These are phyloP conservation scores for Suillus fuscotomentosus DNA, from an alignment of 768 basidiomycete genomes.

Conservation along the genomic window DNA sequence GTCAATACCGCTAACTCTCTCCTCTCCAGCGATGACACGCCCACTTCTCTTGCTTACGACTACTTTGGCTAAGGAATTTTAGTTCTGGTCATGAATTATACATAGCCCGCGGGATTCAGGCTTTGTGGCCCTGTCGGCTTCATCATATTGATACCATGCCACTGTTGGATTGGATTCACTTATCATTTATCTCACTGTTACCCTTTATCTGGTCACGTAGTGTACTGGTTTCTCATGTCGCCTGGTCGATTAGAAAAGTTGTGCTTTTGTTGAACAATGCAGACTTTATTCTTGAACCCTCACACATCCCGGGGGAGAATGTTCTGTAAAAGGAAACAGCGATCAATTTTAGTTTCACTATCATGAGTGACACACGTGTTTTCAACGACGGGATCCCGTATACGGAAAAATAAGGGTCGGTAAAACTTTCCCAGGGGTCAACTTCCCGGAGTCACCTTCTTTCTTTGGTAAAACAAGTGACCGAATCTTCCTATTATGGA, in stretches of 20 bases:
- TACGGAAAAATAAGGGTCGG: neutral
- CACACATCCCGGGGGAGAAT: neutral
- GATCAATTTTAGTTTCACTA: neutral
- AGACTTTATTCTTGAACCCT: neutral
- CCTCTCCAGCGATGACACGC: constrained; percentile 42
- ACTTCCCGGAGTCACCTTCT: too few species aligned
- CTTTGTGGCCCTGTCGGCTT: constrained; percentile 6
- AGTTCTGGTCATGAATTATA: neutral
- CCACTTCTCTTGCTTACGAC: constrained; percentile 48
- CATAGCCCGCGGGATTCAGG: constrained; percentile 2
- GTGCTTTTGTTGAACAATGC: constrained; percentile 23
- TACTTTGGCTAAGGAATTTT: constrained; percentile 40
- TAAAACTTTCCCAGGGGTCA: too few species aligned
- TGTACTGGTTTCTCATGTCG: constrained; percentile 21
- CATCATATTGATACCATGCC: constrained; percentile 3
- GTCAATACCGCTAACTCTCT: constrained; percentile 58
- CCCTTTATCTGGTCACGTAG: constrained; percentile 6
- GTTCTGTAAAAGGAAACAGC: neutral
- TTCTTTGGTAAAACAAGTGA: too few species aligned
- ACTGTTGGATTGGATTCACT: constrained; percentile 17
- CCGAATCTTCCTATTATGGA: too few species aligned
- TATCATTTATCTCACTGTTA: constrained; percentile 9
- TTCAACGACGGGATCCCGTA: neutral
- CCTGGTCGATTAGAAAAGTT: neutral
- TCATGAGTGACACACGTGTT: neutral